Evolutionary conservation across 2,329 filamentous ascomycete genomes (phyloP).

Genomic region (Phaeophleospora eucalypticola): DNA sequence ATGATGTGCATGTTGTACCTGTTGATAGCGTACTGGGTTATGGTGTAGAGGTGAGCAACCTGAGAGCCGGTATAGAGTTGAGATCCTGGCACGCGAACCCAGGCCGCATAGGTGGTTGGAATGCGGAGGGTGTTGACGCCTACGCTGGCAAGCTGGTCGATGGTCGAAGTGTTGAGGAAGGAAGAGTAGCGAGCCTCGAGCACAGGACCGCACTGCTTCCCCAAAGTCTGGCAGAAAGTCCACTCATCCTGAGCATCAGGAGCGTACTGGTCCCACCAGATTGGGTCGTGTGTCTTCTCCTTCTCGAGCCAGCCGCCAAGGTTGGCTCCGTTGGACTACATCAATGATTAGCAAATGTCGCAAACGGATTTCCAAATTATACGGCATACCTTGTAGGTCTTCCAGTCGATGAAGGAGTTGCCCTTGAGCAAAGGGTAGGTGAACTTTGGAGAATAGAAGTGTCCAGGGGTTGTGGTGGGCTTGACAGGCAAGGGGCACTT

Average conservation of each 20-base stretch:
- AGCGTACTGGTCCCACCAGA: conserved; percentile 12
- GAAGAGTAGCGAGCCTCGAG: conserved; percentile 16
- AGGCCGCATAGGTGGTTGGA: conserved; percentile 37
- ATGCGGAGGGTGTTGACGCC: conserved; percentile 36
- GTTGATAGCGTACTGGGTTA: conserved; percentile 36
- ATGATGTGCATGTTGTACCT: conserved; percentile 37
- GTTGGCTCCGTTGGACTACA: conserved; percentile 25
- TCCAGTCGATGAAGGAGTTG: conserved; percentile 20
- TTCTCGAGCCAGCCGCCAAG: conserved; percentile 16
- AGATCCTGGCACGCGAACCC: conserved; percentile 34
- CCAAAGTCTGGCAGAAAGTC: conserved; percentile 32
- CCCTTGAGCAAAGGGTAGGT: too few relatives aligned
- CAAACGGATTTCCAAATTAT: too few relatives aligned
- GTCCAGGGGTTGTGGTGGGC: too few relatives aligned
- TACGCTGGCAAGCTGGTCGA: conserved; percentile 33
- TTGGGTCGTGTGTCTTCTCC: conserved; percentile 9
- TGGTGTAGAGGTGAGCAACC: conserved; percentile 26
- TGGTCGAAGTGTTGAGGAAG: conserved; percentile 22
- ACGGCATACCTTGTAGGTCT: conserved; percentile 20
- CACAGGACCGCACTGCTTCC: conserved; percentile 19
- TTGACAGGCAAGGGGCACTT: too few relatives aligned
- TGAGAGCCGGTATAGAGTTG: conserved; percentile 35
- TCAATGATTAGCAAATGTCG: too few relatives aligned
- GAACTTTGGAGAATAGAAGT: too few relatives aligned
- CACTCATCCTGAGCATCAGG: conserved; percentile 32